Evolutionary conservation across 352 stramenopile species (phyloP).

Genomic region (Phytophthora tubulina): DNA sequence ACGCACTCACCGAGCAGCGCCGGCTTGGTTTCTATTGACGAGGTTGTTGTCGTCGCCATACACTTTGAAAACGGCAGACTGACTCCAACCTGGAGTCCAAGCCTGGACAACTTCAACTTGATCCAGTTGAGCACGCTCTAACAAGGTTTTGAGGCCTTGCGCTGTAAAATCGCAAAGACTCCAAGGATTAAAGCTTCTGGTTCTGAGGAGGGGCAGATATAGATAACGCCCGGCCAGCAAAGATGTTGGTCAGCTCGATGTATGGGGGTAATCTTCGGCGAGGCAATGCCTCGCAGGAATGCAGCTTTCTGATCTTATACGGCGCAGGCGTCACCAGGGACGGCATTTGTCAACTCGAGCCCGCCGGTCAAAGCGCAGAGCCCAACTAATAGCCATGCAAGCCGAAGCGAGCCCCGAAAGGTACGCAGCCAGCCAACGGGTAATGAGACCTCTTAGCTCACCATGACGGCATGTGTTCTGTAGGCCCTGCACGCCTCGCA

Average conservation of each 20-base stretch:
- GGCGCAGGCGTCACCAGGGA: too few species aligned
- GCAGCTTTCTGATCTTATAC: conserved; percentile 12
- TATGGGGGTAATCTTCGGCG: not conserved
- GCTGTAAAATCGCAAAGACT: conserved; percentile 3
- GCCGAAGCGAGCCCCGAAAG: conserved; percentile 28
- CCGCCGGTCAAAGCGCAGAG: not conserved
- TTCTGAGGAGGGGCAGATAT: conserved; percentile 33
- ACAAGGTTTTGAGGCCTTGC: not conserved
- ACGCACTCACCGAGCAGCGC: conserved; percentile 57
- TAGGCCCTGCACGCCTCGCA: conserved; percentile 72
- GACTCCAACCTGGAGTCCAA: not conserved
- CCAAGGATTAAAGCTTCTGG: conserved; percentile 20
- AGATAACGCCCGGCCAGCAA: conserved; percentile 18
- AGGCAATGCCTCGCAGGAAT: not conserved
- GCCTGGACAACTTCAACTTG: too few species aligned
- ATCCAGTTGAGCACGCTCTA: not conserved
- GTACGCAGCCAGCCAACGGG: conserved; percentile 5
- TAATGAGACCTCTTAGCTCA: conserved; percentile 6
- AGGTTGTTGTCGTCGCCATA: conserved; percentile 16
- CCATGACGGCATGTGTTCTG: not conserved
- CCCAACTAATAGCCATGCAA: conserved; percentile 23
- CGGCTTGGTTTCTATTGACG: conserved; percentile 25
- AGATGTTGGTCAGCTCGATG: conserved; percentile 5
- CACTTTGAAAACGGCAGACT: not conserved
- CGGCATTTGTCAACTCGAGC: conserved; percentile 29